A percentile compares a stretch with the other conserved stretches of the same genome.
Evolutionary conservation across 1,284 basidiomycete species (phyloP).

Genomic region (Stereum hirsutum): DNA sequence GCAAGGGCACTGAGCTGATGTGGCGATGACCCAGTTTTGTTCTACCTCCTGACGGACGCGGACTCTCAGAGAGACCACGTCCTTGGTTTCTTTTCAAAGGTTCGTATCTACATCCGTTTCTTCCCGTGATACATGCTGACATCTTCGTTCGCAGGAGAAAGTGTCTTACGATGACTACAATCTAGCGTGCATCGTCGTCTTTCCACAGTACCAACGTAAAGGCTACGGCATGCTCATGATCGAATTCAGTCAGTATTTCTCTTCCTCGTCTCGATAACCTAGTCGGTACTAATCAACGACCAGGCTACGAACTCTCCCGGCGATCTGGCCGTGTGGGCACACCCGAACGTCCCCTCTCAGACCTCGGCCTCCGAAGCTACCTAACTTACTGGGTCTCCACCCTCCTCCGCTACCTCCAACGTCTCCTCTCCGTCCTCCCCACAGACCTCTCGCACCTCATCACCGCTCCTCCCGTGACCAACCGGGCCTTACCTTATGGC

Average conservation of each 20-base stretch:
- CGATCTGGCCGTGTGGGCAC: constrained; percentile 77
- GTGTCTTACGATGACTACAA: constrained; percentile 96
- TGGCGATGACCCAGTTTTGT: constrained; percentile 54
- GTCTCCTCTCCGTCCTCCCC: constrained; percentile 50
- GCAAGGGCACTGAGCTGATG: background rate
- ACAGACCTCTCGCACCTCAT: constrained; percentile 35
- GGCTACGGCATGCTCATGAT: constrained; percentile 95
- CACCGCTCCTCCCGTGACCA: constrained; percentile 15
- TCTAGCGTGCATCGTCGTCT: constrained; percentile 91
- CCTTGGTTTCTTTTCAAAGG: constrained; percentile 95
- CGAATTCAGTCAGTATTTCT: constrained; percentile 75
- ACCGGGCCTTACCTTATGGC: constrained; percentile 26
- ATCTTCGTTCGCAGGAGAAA: constrained; percentile 67
- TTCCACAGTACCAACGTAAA: constrained; percentile 87
- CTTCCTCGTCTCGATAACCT: background rate
- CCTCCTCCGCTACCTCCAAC: constrained; percentile 74
- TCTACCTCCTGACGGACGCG: constrained; percentile 90
- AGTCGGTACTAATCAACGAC: background rate
- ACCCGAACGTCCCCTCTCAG: constrained; percentile 91
- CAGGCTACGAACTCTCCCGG: constrained; percentile 88
- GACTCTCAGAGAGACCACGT: constrained; percentile 70
- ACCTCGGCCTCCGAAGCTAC: constrained; percentile 87
- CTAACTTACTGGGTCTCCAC: constrained; percentile 88
- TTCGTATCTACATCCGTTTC: constrained; percentile 16
- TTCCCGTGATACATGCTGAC: constrained; percentile 1